These are phyloP conservation scores for Backusella macrospora DNA, from an alignment of 192 early-diverging fungal species.

Conservation along the genomic window DNA sequence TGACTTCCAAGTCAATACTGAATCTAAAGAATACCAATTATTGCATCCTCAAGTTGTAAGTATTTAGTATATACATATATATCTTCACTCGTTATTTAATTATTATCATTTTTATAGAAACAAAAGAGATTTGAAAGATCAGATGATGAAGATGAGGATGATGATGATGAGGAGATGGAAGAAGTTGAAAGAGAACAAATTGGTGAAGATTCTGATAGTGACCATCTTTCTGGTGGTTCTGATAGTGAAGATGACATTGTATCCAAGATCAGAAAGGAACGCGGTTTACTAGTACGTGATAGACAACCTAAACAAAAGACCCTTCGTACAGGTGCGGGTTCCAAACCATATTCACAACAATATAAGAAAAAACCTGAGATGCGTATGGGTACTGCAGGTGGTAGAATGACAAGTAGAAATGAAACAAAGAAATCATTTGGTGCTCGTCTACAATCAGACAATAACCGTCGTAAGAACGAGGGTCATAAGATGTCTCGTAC, in stretches of 20 bases:
- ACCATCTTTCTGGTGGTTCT: constrained; percentile 25
- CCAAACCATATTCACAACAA: background rate
- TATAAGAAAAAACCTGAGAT: constrained; percentile 22
- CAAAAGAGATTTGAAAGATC: constrained; percentile 15
- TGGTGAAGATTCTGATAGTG: constrained; percentile 41
- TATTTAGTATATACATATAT: background rate
- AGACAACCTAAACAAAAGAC: constrained; percentile 22
- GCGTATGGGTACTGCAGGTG: constrained; percentile 23
- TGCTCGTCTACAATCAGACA: constrained; percentile 24
- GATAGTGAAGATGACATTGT: constrained; percentile 48
- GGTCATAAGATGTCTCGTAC: constrained; percentile 40
- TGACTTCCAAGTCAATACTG: constrained; percentile 90
- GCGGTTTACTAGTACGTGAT: constrained; percentile 29
- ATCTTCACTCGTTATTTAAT: background rate
- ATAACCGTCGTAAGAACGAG: constrained; percentile 17
- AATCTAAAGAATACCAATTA: constrained; percentile 78
- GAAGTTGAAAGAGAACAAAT: constrained; percentile 24
- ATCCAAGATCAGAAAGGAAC: constrained; percentile 40
- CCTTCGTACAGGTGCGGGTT: constrained; percentile 22
- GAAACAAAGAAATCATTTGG: constrained; percentile 36
- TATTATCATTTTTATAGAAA: constrained; percentile 1
- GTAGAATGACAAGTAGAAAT: constrained; percentile 13
- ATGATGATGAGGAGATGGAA: constrained; percentile 32
- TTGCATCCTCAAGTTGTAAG: constrained; percentile 53
- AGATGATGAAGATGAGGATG: constrained; percentile 34